These are phyloP conservation scores for Handroanthus guayacan DNA, from an alignment of 257 asterid genomes.

Conservation along the genomic window DNA sequence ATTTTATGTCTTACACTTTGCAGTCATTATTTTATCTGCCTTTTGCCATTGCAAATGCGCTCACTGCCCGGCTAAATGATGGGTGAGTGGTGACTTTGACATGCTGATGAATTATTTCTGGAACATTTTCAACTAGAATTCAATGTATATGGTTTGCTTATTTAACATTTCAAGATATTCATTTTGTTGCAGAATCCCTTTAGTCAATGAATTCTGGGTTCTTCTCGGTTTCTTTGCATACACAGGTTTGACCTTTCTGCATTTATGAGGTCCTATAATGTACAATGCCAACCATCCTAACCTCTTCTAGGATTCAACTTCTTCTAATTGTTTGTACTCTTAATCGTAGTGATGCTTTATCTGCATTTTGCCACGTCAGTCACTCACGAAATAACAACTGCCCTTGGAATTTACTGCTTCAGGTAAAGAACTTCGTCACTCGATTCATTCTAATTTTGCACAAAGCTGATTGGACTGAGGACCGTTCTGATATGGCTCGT, in stretches of 20 bases:
- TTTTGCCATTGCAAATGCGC: conserved; percentile 91
- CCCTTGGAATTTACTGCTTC: conserved; percentile 92
- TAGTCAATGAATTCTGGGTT: conserved; percentile 90
- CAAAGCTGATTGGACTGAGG: not conserved
- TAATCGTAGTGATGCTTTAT: conserved; percentile 68
- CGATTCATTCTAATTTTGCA: conserved; percentile 9
- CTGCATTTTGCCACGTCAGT: conserved; percentile 91
- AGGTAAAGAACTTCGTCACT: conserved; percentile 58
- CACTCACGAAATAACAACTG: conserved; percentile 88
- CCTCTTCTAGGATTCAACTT: not conserved
- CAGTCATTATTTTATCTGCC: conserved; percentile 95
- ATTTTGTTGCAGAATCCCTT: conserved; percentile 74
- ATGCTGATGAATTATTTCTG: conserved; percentile 23
- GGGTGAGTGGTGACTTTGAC: conserved; percentile 61
- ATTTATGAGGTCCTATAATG: conserved; percentile 4
- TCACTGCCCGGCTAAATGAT: conserved; percentile 91
- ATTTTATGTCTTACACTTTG: conserved; percentile 40
- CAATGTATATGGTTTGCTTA: conserved; percentile 14
- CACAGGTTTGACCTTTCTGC: conserved; percentile 59
- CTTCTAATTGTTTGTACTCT: conserved; percentile 2
- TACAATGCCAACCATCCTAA: not conserved
- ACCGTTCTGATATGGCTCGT: not conserved
- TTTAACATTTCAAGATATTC: conserved; percentile 26
- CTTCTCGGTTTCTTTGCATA: conserved; percentile 76
- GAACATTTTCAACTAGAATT: conserved; percentile 14